Base-by-base conservation (phyloP, 2,329 filamentous ascomycete species). In the Nigrospora osmanthi region DNA sequence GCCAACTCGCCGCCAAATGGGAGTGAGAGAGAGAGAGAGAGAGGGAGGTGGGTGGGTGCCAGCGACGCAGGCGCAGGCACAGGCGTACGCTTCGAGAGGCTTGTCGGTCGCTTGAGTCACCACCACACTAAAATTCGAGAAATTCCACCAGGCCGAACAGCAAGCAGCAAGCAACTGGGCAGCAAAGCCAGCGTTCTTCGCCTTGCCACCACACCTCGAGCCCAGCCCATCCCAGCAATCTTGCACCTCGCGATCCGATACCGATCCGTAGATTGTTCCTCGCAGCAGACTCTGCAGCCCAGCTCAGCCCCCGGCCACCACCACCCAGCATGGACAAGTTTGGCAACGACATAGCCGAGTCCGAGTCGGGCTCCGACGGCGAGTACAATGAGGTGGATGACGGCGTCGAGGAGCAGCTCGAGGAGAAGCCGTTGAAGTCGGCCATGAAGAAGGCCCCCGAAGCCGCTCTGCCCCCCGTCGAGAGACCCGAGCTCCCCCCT, bases 361-460 rank as follows among this genome's bases (percentile, higher is more conserved):
- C 84, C 52, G 85, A 88, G 55, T 81, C 78, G 42, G 76, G 78
- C 61, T 79, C 75, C 41, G 78, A 70, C 48, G 65, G 69, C 60
- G 86, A 88, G 62, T 67, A 54, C 46, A 63, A 80, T 52, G 73
- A 81, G 51, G 67, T 77, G 54, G 71, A 80, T 49, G 76, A 78
- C 42, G 72, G 72, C 49, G 68, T 71, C 54, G 76, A 83, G 52
- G 78, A 80, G 49, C 33, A 42, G 11, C 54, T 67, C 40, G 75
- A 80, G 44, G 74, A 83, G 58, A 83, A 87, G 75, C 78, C 80
- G 46, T 68, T 82, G 60, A 95, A 95, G 78, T 87, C 90, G 38
- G 83, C 88, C 23, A 72, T 97, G 69, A 96, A 96, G 78, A 89
- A 89, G 70, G 67, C 75, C 45, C 76, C 70, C 35, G 69, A 82